Evolutionary conservation across 2,329 filamentous ascomycete species (phyloP), one percentile per base, ranked within the genome.

Genomic region (Lachnellula arida): DNA sequence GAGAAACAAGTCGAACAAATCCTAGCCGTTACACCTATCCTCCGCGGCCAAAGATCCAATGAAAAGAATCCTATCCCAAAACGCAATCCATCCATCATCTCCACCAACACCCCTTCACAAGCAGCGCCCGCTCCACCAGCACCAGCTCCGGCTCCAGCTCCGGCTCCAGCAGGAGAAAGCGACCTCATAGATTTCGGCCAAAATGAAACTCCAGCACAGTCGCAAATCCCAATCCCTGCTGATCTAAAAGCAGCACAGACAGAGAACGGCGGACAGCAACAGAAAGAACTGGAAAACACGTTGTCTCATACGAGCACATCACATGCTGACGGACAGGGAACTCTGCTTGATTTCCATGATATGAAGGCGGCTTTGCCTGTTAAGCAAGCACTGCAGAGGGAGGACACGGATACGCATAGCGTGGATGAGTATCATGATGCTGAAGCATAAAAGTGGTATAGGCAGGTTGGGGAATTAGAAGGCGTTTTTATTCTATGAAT

Each of bases 1-100:
- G 76, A 87, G 63, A 80, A 87, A 62, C 86, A 91, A 67, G 80
- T 82, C 5, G 81, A 95, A 67, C 93, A 97, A 70, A 91, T 97
- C 54, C 78, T 95, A 65, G 80, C 88, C 23, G 91, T 97, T 57
- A 88, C 90, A 51, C 91, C 94, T 1, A 88, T 99, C 57, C 70
- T 97, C 25, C 82, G 84, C 40, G 92, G 91, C 34, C 91, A 96
- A 70, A 82, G 80, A 64, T 71, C 76, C 23, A 73, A 75, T 43
- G 73, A 78, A 53, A 75, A 78, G 70, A 81, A 81, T 63, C 70
- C 79, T 60, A 83, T 87, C 80, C 84, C 58, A 76, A 80, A 58
- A 74, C 51, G 61, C 58, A 60, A 51, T 48, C 68, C 47, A 63
- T 51, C 50, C 17, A 14, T 43, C 51, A 32, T 23, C 40, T 50